A percentile compares a stretch with the other conserved stretches of the same genome.
Conservation (phyloP, 352 stramenopile genomes). For the Saprolegnia diclina region DNA sequence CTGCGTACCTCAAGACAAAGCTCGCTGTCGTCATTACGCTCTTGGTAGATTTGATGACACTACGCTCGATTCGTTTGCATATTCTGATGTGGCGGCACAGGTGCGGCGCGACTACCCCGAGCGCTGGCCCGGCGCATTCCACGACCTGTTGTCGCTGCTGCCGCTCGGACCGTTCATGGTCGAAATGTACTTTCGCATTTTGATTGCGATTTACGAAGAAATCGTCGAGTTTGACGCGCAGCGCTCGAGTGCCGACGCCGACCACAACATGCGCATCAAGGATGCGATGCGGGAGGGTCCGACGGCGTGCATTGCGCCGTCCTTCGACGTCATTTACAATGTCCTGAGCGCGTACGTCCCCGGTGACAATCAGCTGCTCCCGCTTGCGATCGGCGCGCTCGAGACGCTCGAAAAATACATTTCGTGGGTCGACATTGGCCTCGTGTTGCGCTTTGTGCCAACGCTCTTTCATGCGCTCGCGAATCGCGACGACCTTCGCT, state of each 20-base stretch:
- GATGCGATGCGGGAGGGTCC: conserved; percentile 72
- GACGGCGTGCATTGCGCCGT: conserved; percentile 64
- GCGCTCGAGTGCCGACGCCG: conserved; percentile 44
- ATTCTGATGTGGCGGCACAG: too few species aligned
- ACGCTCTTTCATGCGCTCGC: conserved; percentile 64
- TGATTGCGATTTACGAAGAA: conserved; percentile 87
- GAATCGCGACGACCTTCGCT: conserved; percentile 44
- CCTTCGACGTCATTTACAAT: conserved; percentile 77
- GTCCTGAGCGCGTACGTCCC: conserved; percentile 62
- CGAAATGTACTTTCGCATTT: conserved; percentile 87
- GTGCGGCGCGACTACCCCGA: conserved; percentile 88
- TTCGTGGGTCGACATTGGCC: conserved; percentile 75
- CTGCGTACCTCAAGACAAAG: conserved; percentile 80
- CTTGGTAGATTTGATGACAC: conserved; percentile 31
- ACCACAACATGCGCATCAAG: conserved; percentile 81
- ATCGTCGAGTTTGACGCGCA: conserved; percentile 85
- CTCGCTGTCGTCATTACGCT: conserved; percentile 73
- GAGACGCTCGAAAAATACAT: conserved; percentile 83
- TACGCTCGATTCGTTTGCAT: too few species aligned
- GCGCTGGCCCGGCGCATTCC: conserved; percentile 79
- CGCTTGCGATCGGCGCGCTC: conserved; percentile 60
- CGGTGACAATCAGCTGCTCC: not conserved
- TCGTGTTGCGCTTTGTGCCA: conserved; percentile 74
- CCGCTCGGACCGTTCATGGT: conserved; percentile 69
- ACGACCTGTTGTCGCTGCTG: conserved; percentile 70